Conservation (phyloP, 495 filamentous ascomycete genomes). For the Ascodesmis nigricans region DNA sequence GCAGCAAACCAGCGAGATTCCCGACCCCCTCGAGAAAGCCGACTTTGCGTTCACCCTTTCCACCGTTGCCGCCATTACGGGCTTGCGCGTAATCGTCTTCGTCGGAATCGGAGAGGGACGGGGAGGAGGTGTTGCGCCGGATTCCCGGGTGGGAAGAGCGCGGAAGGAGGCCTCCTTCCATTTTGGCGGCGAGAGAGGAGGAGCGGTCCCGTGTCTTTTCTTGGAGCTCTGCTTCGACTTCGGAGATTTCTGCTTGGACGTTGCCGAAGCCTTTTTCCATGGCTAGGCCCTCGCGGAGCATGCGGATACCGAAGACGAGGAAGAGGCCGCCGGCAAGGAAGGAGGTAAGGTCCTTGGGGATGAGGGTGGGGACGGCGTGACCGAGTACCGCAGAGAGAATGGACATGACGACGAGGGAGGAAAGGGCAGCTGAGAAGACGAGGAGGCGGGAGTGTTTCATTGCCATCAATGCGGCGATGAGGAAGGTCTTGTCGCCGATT, state of each 20-base stretch:
- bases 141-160: conserved; percentile 24
- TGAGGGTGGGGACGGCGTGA: conserved; percentile 74
- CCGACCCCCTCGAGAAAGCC: conserved; percentile 36
- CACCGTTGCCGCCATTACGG: conserved; percentile 7
- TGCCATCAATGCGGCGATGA: conserved; percentile 92
- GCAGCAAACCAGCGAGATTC: conserved; percentile 67
- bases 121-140: conserved; percentile 20
- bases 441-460: conserved; percentile 90
- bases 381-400: conserved; percentile 89
- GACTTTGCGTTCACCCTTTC: conserved; percentile 24
- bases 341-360: conserved; percentile 71
- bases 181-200: conserved; percentile 31
- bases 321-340: conserved; percentile 70
- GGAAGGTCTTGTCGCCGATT: conserved; percentile 94
- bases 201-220: conserved; percentile 53
- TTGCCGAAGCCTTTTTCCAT: conserved; percentile 75
- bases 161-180: conserved; percentile 31
- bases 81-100: conserved; percentile 20
- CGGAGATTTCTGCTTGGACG: conserved; percentile 65
- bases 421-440: conserved; percentile 85
- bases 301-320: conserved; percentile 64
- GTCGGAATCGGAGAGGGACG: conserved; percentile 17
- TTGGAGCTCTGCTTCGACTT: conserved; percentile 84
- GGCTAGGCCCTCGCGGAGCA: conserved; percentile 67
- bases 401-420: conserved; percentile 80